Base-by-base conservation (phyloP, 1,139 yeast species). In the Arxiozyma telluris region DNA sequence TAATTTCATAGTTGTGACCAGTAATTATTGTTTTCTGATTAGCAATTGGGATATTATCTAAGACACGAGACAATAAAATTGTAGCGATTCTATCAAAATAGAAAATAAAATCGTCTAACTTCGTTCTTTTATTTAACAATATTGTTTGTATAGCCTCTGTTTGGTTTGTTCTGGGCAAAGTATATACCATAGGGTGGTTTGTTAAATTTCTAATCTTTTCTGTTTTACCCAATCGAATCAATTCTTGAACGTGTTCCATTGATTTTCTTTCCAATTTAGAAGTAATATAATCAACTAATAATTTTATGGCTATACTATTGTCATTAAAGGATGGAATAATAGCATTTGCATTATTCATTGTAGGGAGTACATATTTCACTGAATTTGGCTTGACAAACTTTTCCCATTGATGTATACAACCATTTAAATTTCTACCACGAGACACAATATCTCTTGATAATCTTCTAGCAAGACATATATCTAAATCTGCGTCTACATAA, bases 401-500 rank as follows among this genome's bases (percentile, higher is more conserved):
- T 60, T 87, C 85, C 98, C 98, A 93, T 66, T 93, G 98, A 58
- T 81, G 77, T 60, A 93, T 78, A 38, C 91, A 87, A 1, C 96
- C 95, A 3, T 73, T 75, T 45, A 91, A 73, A 62, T 90, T 96
- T 58, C 98, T 75, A 1, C 96, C 96, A 58, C 98, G 76, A 57
- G 84, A 83, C 22, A 87, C 75, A 52, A 90, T 90, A 68, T 93
- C 98, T 63, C 98, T 76, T 7, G 89, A 81, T 51, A 93, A 73
- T 62, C 98, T 76, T 61, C 98, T 77, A 1, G 96, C 93, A 59
- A 93, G 76, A 69, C 98, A 93, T 21, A 91, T 78, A 66, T 93
- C 98, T 60, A 91, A 76, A 64, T 90, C 98, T 1, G 98, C 94
- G 63, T 93, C 97, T 9, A 93, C 97, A 67, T 84, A 93, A 21